Base-by-base conservation (phyloP, 306 rosid species). In the Astragalus glycyphyllos region DNA sequence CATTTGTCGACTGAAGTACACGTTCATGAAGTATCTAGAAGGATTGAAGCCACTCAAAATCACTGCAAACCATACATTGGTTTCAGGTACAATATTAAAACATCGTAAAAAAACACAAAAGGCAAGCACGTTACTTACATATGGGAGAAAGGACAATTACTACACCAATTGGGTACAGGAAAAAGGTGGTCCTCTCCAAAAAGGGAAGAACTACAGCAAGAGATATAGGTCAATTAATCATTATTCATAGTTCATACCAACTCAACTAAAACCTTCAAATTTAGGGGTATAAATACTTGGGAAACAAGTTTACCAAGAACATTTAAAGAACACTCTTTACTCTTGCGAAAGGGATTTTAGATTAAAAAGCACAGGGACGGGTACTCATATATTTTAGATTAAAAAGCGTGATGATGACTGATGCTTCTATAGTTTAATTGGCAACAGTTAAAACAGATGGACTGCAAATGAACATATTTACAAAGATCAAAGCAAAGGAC, bases 31-130 rank as follows among this genome's bases (percentile, higher is more conserved):
- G 57, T 95, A 91, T 91, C 95, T 91, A 58, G 99, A 95, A 35
- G 99, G 99, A 81, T 88, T 95, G 96, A 95, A 95, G 82, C 99
- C 99, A 73, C 89, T 88, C 85, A 95, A 83, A 80, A 91, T 87
- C 73, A 91, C 99, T 95, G 96, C 92, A 79, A 50, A 68, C 15
- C 65, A 47, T 56, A 77, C 75, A 17, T 66, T 71, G 38, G 15
- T 54, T 65, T 81, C 56, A 86, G 80, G 15, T 6, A 46, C 56
- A 12, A 57, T n/a, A 69, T 72, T 38, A 75, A 3, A 45, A 5
- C 12, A 57, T 78, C 13, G 14, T n/a, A 42, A 46, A 42, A 75
- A 66, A 64, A 60, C 64, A 81, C 54, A 71, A 64, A 45, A 44
- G 13, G 17, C 61, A 73, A 48, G 60, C 76, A 71, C 14, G 34